Base-by-base conservation (phyloP, 73 alveolate genomes). In the Paramecium primaurelia region DNA sequence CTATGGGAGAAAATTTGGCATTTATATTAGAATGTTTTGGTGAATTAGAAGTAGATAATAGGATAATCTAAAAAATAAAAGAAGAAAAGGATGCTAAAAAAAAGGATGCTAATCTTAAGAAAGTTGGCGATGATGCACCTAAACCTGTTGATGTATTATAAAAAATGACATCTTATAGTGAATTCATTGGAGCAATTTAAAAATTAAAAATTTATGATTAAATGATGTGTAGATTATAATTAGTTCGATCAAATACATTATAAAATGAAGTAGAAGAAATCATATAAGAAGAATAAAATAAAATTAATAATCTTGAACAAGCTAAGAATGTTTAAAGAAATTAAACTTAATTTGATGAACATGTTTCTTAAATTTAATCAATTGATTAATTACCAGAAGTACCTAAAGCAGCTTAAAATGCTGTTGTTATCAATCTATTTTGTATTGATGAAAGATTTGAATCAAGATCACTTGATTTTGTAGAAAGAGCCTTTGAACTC, bases 371-470 rank as follows among this genome's bases (percentile, higher is more conserved):
- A 71, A 75, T 97, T 49, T 97, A 96, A 45, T 99, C 97, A 90
- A 93, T 97, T 80, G 98, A 97, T 75, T 91, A 95, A 22, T 93
- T 98, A 9, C 99, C 99, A 28, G 99, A 97, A 10, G 98, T 99
- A 9, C 99, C 99, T 18, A 97, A 96, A 73, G 95, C 94, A 51
- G 99, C 99, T 11, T 93, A 96, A 58, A 98, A 98, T 96, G 99
- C 99, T 11, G 96, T 98, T 93, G 98, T 99, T 60, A 94, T 98
- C 34, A 97, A 97, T 87, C 92, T 98, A 80, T 98, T 97, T 95
- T 98, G 99, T 90, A 97, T 98, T 40, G 99, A 98, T 93, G 99
- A 97, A 68, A 98, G 99, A 73, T 98, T 97, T 91, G 99, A 98
- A 71, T 92, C 98, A 22, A 86, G 99, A 58, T 96, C 99, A 34